Percentiles rank a stretch among this genome's conserved stretches.
Evolutionary conservation across 1,284 basidiomycete genomes (phyloP).

Genomic region (Chalciporus sp.): DNA sequence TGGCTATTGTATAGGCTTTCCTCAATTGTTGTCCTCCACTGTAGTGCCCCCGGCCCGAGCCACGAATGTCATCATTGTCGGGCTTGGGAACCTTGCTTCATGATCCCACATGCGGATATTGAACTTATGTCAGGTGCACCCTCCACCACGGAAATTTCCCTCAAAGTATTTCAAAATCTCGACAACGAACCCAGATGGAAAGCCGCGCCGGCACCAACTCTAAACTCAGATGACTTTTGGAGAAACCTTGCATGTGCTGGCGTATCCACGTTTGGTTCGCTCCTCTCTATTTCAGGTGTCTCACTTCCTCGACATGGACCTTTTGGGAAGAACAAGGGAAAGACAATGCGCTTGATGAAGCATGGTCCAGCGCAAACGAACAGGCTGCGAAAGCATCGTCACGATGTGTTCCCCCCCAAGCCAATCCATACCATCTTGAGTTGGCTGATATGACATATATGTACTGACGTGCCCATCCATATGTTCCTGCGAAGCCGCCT

Average conservation of each 20-base stretch:
- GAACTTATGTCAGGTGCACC: constrained; percentile 14
- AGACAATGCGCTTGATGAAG: not conserved
- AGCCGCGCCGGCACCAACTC: constrained; percentile 2
- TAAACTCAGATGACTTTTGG: constrained; percentile 17
- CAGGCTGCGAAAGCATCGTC: not conserved
- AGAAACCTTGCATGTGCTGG: constrained; percentile 12
- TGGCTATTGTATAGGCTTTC: constrained; percentile 31
- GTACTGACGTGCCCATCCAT: not conserved
- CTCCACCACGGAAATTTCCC: constrained; percentile 20
- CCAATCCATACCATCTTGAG: not conserved
- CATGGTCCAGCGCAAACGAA: not conserved
- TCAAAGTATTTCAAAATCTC: constrained; percentile 28
- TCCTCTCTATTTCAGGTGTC: constrained; percentile 12
- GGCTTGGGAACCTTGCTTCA: constrained; percentile 11
- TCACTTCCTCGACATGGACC: constrained; percentile 28
- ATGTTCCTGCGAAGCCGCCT: not conserved
- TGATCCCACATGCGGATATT: constrained; percentile 14
- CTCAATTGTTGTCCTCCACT: constrained; percentile 31
- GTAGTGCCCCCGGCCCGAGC: constrained; percentile 18
- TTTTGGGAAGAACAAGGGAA: constrained; percentile 1
- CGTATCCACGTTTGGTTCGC: constrained; percentile 9
- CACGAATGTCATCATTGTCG: constrained; percentile 7
- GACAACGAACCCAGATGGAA: not conserved
- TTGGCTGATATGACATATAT: not conserved
- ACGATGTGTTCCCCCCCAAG: not conserved